Conservation (phyloP, 2,329 filamentous ascomycete species). For the Ophiosphaerella korrae region DNA sequence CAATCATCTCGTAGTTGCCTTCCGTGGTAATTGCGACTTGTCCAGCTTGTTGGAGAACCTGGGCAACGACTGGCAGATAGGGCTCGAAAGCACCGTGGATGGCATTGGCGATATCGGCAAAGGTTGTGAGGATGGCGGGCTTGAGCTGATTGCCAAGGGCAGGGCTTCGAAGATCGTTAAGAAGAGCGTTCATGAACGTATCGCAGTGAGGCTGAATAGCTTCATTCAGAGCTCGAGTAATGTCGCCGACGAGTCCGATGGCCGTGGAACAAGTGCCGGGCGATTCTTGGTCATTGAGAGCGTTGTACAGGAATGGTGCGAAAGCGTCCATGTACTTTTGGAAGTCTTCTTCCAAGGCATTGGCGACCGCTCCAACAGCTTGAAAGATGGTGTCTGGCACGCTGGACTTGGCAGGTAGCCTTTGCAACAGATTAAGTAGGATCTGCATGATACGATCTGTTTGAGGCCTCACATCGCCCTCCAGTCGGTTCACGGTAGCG, state of each 20-base stretch:
- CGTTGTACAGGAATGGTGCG: constrained; percentile 88
- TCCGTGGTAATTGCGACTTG: constrained; percentile 79
- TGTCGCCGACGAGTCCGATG: constrained; percentile 95
- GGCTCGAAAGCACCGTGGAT: constrained; percentile 92
- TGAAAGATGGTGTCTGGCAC: constrained; percentile 95
- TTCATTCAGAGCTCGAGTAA: constrained; percentile 87
- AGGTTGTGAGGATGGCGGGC: constrained; percentile 96
- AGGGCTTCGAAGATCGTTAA: constrained; percentile 88
- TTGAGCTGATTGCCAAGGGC: constrained; percentile 95
- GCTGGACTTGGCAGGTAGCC: constrained; percentile 81
- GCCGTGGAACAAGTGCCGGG: constrained; percentile 93
- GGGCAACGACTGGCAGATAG: constrained; percentile 88
- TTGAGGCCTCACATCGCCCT: constrained; percentile 87
- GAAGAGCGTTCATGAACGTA: constrained; percentile 95
- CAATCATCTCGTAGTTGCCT: constrained; percentile 90
- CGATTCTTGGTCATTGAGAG: constrained; percentile 94
- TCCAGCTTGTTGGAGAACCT: constrained; percentile 91
- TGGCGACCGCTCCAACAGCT: constrained; percentile 88
- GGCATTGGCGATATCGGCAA: constrained; percentile 94
- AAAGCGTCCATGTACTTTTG: constrained; percentile 98
- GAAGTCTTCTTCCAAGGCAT: constrained; percentile 90
- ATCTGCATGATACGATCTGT: constrained; percentile 94
- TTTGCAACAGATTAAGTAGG: constrained; percentile 78
- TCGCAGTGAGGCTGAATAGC: constrained; percentile 95
- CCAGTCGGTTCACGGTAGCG: constrained; percentile 87